A percentile compares a stretch with the other conserved stretches of the same genome.
These are phyloP conservation scores for Cinnamomum micranthum DNA, from an alignment of 164 flowering plant species.

Conservation along the genomic window DNA sequence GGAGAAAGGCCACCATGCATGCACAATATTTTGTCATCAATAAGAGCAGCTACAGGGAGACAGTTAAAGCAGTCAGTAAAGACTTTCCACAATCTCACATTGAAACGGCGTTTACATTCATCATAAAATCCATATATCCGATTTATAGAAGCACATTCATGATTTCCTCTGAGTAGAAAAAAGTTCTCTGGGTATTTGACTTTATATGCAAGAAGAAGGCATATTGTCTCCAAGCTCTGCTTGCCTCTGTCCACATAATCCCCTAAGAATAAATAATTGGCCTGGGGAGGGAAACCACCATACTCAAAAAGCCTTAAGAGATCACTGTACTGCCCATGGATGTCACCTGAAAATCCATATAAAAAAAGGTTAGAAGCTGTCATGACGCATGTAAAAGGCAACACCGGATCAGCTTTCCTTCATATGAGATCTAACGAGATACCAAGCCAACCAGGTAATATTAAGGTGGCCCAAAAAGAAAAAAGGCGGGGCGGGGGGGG, in stretches of 20 bases:
- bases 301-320: slow-evolving; percentile 74
- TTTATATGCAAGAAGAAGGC: slow-evolving; percentile 77
- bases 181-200: slow-evolving; percentile 77
- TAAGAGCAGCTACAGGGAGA: slow-evolving; percentile 80
- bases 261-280: slow-evolving; percentile 74
- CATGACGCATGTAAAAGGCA: neutral
- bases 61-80: slow-evolving; percentile 81
- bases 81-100: slow-evolving; percentile 68
- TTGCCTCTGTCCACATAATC: slow-evolving; percentile 89
- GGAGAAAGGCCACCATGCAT: slow-evolving; percentile 96
- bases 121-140: slow-evolving; percentile 86
- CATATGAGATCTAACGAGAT: neutral
- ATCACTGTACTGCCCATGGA: slow-evolving; percentile 80
- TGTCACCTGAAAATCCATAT: slow-evolving; percentile 52
- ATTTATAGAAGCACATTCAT: slow-evolving; percentile 78
- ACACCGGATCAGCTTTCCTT: neutral
- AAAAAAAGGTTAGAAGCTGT: slow-evolving; percentile 2
- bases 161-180: slow-evolving; percentile 73
- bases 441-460: neutral
- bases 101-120: slow-evolving; percentile 79
- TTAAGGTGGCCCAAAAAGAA: neutral
- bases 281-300: slow-evolving; percentile 75
- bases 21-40: slow-evolving; percentile 81
- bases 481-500: too few species aligned
- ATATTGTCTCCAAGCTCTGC: slow-evolving; percentile 79